Conservation (phyloP, 352 stramenopile genomes). For the Pythium aristosporum region DNA sequence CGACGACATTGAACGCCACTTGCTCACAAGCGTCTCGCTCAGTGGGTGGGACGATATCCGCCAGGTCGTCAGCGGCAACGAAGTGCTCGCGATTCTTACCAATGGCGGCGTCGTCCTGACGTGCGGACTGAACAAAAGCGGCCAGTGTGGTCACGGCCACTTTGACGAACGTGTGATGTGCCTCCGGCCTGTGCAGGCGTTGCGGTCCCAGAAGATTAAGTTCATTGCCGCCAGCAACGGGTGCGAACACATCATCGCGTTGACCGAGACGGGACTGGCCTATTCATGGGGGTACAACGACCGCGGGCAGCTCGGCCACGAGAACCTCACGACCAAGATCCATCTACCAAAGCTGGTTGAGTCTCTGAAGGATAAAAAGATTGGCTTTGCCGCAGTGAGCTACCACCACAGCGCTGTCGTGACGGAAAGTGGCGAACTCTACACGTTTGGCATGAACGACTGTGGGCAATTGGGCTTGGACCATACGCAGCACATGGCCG, state of each 20-base stretch:
- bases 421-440: slow-evolving; percentile 72
- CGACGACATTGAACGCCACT: slow-evolving; percentile 81
- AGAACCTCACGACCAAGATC: slow-evolving; percentile 84
- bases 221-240: slow-evolving; percentile 86
- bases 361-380: slow-evolving; percentile 79
- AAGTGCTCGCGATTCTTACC: slow-evolving; percentile 79
- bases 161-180: slow-evolving; percentile 88
- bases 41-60: slow-evolving; percentile 84
- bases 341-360: slow-evolving; percentile 84
- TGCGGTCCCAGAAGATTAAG: slow-evolving; percentile 77
- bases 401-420: slow-evolving; percentile 86
- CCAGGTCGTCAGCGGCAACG: slow-evolving; percentile 82
- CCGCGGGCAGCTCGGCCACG: slow-evolving; percentile 80
- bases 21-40: slow-evolving; percentile 73
- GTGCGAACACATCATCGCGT: slow-evolving; percentile 85
- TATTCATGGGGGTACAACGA: slow-evolving; percentile 91
- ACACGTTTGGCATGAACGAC: slow-evolving; percentile 90
- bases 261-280: slow-evolving; percentile 75
- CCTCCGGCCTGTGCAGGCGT: slow-evolving; percentile 67
- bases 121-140: slow-evolving; percentile 87
- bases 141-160: slow-evolving; percentile 84
- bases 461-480: slow-evolving; percentile 84
- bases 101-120: slow-evolving; percentile 80
- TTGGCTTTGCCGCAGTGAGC: slow-evolving; percentile 76
- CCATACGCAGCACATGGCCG: slow-evolving; percentile 74